phyloP scores from a whole-genome alignment of 1,284 basidiomycete species.

The Rhodotorula sp. region DNA sequence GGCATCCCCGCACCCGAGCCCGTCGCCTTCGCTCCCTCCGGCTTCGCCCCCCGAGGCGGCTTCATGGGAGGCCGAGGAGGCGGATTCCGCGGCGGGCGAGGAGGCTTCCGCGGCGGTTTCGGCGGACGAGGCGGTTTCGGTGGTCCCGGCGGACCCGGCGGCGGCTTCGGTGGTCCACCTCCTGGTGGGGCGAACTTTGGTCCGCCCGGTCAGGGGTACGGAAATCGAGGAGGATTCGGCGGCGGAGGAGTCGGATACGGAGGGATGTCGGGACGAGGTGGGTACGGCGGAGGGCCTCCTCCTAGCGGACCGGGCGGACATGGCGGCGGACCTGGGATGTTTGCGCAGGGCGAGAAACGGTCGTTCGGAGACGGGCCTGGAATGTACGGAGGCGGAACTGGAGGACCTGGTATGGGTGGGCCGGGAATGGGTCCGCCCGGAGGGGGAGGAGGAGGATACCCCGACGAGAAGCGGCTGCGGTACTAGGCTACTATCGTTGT shows the following conservation, averaged over 20 bases:
- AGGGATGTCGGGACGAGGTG: conserved; percentile 4
- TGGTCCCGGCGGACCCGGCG: background rate
- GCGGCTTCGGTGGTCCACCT: conserved; percentile 12
- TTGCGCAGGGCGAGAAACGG: conserved; percentile 4
- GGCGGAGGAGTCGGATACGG: conserved; percentile 17
- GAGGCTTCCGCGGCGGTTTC: conserved; percentile 53
- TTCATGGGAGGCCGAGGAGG: conserved; percentile 14
- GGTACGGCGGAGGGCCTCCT: conserved; percentile 2
- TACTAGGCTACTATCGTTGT: conserved; percentile 12
- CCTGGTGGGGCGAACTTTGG: conserved; percentile 1
- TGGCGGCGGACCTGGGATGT: background rate
- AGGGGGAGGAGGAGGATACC: conserved; percentile 17
- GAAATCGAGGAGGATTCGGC: background rate
- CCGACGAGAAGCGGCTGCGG: conserved; percentile 30
- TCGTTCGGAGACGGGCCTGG: conserved; percentile 9
- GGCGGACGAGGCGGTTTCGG: conserved; percentile 62
- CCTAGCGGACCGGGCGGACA: background rate
- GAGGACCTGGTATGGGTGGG: too few relatives aligned
- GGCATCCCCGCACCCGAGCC: conserved; percentile 48
- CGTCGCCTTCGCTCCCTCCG: conserved; percentile 51
- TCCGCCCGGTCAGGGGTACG: background rate
- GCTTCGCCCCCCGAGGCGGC: conserved; percentile 31
- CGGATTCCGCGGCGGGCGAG: conserved; percentile 49
- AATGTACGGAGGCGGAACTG: too few relatives aligned
- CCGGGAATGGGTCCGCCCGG: background rate